Evolutionary conservation across 2,329 filamentous ascomycete genomes (phyloP).

Genomic region (Aspergillus amoenus): DNA sequence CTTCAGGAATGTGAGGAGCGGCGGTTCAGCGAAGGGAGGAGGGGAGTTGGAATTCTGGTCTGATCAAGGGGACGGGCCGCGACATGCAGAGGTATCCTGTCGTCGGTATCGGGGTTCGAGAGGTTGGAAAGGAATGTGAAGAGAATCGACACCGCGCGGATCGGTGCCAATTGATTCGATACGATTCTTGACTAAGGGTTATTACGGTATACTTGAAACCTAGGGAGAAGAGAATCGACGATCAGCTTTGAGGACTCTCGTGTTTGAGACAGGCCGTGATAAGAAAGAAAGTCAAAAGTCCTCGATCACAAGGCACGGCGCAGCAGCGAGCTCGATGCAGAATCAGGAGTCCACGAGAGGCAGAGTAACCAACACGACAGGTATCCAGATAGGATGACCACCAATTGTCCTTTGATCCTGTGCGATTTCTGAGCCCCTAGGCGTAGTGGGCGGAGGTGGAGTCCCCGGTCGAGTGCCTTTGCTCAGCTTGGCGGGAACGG

Average conservation of each 20-base stretch:
- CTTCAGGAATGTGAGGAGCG: slow-evolving; percentile 21
- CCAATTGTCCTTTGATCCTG: slow-evolving; percentile 1
- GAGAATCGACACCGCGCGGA: slow-evolving; percentile 11
- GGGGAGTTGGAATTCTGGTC: slow-evolving; percentile 25
- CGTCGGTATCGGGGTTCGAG: slow-evolving; percentile 7
- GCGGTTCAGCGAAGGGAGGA: slow-evolving; percentile 17
- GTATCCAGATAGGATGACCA: background rate
- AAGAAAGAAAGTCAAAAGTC: background rate
- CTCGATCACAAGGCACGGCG: background rate
- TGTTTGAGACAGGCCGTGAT: background rate
- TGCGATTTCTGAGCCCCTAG: slow-evolving; percentile 24
- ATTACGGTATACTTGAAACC: slow-evolving; percentile 8
- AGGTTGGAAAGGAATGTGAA: slow-evolving; percentile 25
- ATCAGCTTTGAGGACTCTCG: slow-evolving; percentile 1
- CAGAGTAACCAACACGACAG: background rate
- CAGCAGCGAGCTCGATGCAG: background rate
- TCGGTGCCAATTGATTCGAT: background rate
- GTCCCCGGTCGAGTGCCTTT: slow-evolving; percentile 19
- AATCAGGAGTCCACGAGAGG: background rate
- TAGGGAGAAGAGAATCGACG: slow-evolving; percentile 2
- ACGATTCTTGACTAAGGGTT: background rate
- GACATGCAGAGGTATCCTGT: slow-evolving; percentile 26
- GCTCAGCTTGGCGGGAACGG: slow-evolving; percentile 29
- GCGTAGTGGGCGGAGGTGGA: slow-evolving; percentile 28
- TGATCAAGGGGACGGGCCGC: slow-evolving; percentile 22